Conservation (phyloP, 2,329 filamentous ascomycete species). For the Rutstroemia sp. region DNA sequence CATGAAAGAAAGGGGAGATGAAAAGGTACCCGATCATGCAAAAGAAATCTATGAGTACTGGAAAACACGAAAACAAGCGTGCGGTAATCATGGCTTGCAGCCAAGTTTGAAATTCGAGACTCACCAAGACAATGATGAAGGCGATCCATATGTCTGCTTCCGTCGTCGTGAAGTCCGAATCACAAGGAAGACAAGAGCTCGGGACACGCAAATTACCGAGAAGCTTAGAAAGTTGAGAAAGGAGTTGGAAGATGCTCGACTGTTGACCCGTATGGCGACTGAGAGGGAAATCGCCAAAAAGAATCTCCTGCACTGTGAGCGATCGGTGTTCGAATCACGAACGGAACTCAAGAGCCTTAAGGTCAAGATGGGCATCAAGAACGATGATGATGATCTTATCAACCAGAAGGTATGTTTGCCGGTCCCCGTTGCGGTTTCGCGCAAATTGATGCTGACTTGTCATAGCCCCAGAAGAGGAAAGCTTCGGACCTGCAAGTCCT, state of each 20-base stretch:
- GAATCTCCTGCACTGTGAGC: constrained; percentile 68
- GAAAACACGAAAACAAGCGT: constrained; percentile 61
- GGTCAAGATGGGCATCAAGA: constrained; percentile 79
- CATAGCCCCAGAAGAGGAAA: constrained; percentile 65
- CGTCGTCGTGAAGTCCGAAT: constrained; percentile 88
- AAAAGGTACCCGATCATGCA: constrained; percentile 47
- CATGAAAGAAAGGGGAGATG: constrained; percentile 42
- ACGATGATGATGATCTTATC: constrained; percentile 82
- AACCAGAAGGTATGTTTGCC: constrained; percentile 72
- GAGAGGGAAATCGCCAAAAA: constrained; percentile 74
- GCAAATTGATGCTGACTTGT: constrained; percentile 6
- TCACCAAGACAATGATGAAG: constrained; percentile 87
- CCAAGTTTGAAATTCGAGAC: constrained; percentile 87
- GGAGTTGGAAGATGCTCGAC: constrained; percentile 83
- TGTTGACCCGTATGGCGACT: constrained; percentile 69
- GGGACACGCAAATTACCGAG: constrained; percentile 89
- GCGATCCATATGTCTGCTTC: constrained; percentile 97
- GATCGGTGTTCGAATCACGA: constrained; percentile 75
- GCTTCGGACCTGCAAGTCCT: constrained; percentile 46
- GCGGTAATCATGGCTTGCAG: constrained; percentile 66
- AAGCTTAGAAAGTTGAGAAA: constrained; percentile 86
- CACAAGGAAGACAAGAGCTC: constrained; percentile 86
- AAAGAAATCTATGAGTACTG: constrained; percentile 87
- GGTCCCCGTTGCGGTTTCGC: constrained; percentile 20
- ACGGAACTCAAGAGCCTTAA: constrained; percentile 81